Conservation (phyloP, 345 rosid species). For the Sonneratia alba region DNA sequence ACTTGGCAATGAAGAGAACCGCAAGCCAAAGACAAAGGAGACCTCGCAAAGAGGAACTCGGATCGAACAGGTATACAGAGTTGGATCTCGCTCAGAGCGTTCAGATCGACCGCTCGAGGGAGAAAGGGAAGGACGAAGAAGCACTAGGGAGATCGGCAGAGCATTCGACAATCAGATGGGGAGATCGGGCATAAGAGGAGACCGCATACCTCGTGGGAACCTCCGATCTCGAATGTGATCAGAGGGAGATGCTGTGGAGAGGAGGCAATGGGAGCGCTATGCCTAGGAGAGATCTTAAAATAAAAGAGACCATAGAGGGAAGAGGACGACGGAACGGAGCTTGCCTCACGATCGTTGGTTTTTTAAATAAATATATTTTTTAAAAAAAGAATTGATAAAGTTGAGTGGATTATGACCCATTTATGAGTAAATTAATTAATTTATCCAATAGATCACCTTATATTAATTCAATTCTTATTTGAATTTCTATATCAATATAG, state of each 20-base stretch:
- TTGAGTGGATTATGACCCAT: too few species aligned
- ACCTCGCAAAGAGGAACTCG: not conserved
- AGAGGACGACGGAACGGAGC: too few species aligned
- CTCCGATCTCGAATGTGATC: not conserved
- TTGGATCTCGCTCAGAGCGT: not conserved
- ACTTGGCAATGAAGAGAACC: not conserved
- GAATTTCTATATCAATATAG: too few species aligned
- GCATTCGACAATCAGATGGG: not conserved
- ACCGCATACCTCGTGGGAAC: not conserved
- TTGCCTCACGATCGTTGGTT: too few species aligned
- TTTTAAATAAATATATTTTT: too few species aligned
- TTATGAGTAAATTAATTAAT: too few species aligned
- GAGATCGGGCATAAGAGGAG: not conserved
- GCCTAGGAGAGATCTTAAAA: not conserved
- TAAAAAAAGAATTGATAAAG: too few species aligned
- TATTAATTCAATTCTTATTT: too few species aligned
- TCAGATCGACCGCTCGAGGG: not conserved
- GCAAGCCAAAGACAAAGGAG: not conserved
- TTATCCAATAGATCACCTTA: too few species aligned
- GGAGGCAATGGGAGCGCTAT: not conserved
- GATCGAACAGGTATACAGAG: not conserved
- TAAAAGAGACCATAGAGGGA: not conserved
- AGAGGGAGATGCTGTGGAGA: not conserved
- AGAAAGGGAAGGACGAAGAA: too few species aligned
- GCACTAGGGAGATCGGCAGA: not conserved